Base-by-base conservation (phyloP, 129 eudicot species). In the Pittosporum tobira region DNA sequence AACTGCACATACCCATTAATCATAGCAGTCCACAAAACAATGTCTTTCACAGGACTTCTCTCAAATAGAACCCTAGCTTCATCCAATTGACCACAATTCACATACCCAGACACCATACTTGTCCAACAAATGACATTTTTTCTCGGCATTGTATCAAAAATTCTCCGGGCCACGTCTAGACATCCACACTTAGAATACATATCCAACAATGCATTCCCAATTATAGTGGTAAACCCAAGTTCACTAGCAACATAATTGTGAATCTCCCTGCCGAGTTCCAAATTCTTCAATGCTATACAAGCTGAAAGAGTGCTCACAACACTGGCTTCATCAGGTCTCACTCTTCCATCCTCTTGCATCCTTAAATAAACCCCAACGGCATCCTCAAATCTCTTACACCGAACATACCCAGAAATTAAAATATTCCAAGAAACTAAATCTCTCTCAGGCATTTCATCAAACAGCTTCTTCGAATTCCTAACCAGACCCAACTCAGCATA, bases 1-100 rank as follows among this genome's bases (percentile, higher is more conserved):
- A 73, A 77, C 60, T 84, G 94, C 34, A 84, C 73, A n/a, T 84
- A 84, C 60, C 94, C 94, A 46, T 80, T 84, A 43, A 84, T 84
- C 82, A 84, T 84, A 57, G 94, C 75, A 4, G 94, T 84, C 94
- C 94, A 84, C 0, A 84, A 66, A 77, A 84, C 68, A 49, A 80
- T 75, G 72, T 84, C 94, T 53, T 72, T 71, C 21, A 62, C 80
- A 6, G 84, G 84, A 38, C 84, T 84, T 36, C 55, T 66, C 29
- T 84, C 82, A 63, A 84, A 84, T 46, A 84, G 47, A 2, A 34
- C 12, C 71, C 84, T 65, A 22, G 94, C 94, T 13, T 84, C 87
- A 43, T 77, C 87, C 70, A 84, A 66, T 37, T 14, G 59, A 26
- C 94, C 94, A 36, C 73, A 36, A 51, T 57, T 84, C 18, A 77